Percentiles rank a stretch among this genome's conserved stretches.
Evolutionary conservation across 441 rosid species (phyloP).

Genomic region (Gossypium schwendimanii): DNA sequence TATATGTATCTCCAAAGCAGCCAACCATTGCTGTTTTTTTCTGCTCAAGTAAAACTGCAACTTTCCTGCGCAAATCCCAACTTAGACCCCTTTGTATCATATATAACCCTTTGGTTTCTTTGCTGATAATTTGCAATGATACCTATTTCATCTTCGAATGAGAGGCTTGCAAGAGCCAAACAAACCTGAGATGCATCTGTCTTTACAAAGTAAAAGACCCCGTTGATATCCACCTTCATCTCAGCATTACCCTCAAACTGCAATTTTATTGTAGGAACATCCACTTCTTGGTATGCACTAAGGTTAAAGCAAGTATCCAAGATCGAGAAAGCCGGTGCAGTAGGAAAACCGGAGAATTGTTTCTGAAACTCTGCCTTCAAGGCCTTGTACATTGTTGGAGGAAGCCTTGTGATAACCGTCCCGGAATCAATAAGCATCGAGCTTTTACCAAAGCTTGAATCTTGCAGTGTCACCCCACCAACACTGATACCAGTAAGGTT

Average conservation of each 20-base stretch:
- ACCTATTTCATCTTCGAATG: conserved; percentile 56
- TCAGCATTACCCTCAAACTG: conserved; percentile 52
- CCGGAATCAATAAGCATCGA: conserved; percentile 76
- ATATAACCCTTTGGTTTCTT: conserved; percentile 76
- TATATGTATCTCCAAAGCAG: not conserved
- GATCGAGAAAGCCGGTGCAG: conserved; percentile 26
- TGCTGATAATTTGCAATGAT: conserved; percentile 87
- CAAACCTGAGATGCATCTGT: conserved; percentile 78
- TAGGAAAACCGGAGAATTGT: conserved; percentile 59
- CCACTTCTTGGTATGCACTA: not conserved
- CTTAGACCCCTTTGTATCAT: conserved; percentile 59
- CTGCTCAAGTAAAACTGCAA: conserved; percentile 49
- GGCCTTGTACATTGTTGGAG: conserved; percentile 61
- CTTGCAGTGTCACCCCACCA: conserved; percentile 46
- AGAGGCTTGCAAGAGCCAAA: conserved; percentile 78
- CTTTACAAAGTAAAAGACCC: conserved; percentile 72
- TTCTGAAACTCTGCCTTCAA: conserved; percentile 63
- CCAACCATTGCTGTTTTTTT: not conserved
- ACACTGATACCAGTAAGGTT: conserved; percentile 63
- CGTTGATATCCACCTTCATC: conserved; percentile 57
- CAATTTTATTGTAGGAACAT: not conserved
- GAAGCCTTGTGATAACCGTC: conserved; percentile 74
- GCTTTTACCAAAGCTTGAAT: conserved; percentile 35
- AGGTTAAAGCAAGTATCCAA: conserved; percentile 11
- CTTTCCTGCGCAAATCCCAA: conserved; percentile 72